A percentile compares a stretch with the other conserved stretches of the same genome.
Conservation (phyloP, 306 rosid genomes). For the Vachellia pachyceras region DNA sequence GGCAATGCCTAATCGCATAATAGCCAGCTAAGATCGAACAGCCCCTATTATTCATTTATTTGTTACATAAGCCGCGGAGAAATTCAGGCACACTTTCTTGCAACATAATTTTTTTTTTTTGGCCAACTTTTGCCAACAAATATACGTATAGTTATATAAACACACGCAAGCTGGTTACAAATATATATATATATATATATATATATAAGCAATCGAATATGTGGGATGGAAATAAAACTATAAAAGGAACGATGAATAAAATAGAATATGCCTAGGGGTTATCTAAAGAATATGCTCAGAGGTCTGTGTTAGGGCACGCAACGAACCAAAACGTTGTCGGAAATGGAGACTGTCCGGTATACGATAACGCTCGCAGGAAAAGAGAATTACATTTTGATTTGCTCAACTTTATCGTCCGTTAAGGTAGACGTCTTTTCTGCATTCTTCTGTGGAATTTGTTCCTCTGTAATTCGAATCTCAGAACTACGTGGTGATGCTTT, state of each 20-base stretch:
- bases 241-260: not conserved
- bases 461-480: constrained; percentile 19
- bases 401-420: not conserved
- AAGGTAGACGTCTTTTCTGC: constrained; percentile 38
- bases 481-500: not conserved
- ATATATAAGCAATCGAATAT: too few relatives aligned
- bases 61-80: too few relatives aligned
- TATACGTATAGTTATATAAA: too few relatives aligned
- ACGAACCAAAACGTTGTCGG: not conserved
- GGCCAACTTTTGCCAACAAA: too few relatives aligned
- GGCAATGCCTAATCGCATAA: too few relatives aligned
- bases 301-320: constrained; percentile 25
- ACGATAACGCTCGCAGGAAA: not conserved
- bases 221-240: too few relatives aligned
- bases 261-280: constrained; percentile 39
- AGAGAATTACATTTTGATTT: not conserved
- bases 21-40: too few relatives aligned
- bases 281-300: not conserved
- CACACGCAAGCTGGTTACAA: too few relatives aligned
- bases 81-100: too few relatives aligned
- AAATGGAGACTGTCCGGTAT: not conserved
- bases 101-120: too few relatives aligned
- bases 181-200: too few relatives aligned
- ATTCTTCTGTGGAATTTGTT: not conserved
- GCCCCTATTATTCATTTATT: too few relatives aligned